Conservation (phyloP, 2,329 filamentous ascomycete genomes). For the Nemania diffusa region DNA sequence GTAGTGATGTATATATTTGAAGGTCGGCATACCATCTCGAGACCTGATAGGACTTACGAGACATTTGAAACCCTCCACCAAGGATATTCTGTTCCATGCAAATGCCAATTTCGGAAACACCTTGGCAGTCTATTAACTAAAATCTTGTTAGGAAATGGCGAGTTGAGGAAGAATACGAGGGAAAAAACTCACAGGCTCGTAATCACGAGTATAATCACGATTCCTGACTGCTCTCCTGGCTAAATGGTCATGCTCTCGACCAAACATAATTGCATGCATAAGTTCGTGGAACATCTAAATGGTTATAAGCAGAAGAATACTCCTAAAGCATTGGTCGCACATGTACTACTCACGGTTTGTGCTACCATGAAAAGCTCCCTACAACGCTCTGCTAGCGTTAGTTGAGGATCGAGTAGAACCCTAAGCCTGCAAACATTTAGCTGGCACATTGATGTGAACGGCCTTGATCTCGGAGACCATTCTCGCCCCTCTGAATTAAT, state of each 20-base stretch:
- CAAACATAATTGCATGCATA: constrained; percentile 6
- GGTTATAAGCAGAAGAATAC: not conserved
- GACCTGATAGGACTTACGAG: not conserved
- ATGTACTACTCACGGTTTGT: constrained; percentile 11
- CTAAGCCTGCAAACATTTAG: not conserved
- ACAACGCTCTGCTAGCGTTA: constrained; percentile 21
- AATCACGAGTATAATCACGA: too few relatives aligned
- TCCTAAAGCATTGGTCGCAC: not conserved
- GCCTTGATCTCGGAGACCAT: not conserved
- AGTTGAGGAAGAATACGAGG: not conserved
- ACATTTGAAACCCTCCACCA: not conserved
- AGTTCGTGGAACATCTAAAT: constrained; percentile 26
- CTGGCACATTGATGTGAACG: not conserved
- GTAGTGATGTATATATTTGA: not conserved
- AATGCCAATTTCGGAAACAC: constrained; percentile 9
- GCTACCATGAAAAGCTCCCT: not conserved
- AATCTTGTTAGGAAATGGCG: not conserved
- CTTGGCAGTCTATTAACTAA: constrained; percentile 11
- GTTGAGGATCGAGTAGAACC: not conserved
- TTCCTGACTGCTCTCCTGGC: too few relatives aligned
- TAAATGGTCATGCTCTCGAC: not conserved
- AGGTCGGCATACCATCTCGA: not conserved
- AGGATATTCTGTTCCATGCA: not conserved
- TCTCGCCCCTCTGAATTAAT: too few relatives aligned
- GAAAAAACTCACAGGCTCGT: constrained; percentile 10